These are phyloP conservation scores for Boletus reticuloceps DNA, from an alignment of 768 basidiomycete species.

Conservation along the genomic window DNA sequence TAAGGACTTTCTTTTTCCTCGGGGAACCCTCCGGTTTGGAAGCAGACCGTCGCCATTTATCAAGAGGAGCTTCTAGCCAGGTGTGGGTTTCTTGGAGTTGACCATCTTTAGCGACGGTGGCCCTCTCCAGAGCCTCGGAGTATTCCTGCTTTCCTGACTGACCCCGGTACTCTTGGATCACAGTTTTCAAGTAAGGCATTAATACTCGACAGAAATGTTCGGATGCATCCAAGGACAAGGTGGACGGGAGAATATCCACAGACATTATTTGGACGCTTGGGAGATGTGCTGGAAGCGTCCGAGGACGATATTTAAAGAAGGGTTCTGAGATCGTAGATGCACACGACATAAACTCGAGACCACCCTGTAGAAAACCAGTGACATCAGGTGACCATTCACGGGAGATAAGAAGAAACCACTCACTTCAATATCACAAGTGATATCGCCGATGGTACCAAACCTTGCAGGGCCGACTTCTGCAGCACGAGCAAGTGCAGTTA, in stretches of 20 bases:
- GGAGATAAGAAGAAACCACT: conserved; percentile 5
- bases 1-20: conserved; percentile 63
- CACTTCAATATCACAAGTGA: conserved; percentile 85
- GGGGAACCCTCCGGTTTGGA: not conserved
- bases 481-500: conserved; percentile 46
- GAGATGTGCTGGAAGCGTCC: conserved; percentile 41
- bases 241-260: conserved; percentile 87
- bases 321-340: conserved; percentile 78
- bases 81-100: conserved; percentile 48
- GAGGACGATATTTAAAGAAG: conserved; percentile 53
- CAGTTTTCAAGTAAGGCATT: conserved; percentile 60
- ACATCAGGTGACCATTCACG: not conserved
- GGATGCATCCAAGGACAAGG: conserved; percentile 81
- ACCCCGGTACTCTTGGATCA: conserved; percentile 45
- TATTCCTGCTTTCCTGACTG: conserved; percentile 27
- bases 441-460: conserved; percentile 77
- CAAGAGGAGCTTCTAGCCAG: conserved; percentile 58
- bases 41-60: conserved; percentile 35
- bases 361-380: conserved; percentile 51
- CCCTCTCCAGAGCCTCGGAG: conserved; percentile 52
- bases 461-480: conserved; percentile 50
- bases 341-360: conserved; percentile 77
- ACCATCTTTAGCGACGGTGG: conserved; percentile 68
- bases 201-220: conserved; percentile 68
- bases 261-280: conserved; percentile 78